Percentiles rank a stretch among this genome's conserved stretches.
Evolutionary conservation across 2,329 filamentous ascomycete species (phyloP).

Genomic region (Madurella fahalii): DNA sequence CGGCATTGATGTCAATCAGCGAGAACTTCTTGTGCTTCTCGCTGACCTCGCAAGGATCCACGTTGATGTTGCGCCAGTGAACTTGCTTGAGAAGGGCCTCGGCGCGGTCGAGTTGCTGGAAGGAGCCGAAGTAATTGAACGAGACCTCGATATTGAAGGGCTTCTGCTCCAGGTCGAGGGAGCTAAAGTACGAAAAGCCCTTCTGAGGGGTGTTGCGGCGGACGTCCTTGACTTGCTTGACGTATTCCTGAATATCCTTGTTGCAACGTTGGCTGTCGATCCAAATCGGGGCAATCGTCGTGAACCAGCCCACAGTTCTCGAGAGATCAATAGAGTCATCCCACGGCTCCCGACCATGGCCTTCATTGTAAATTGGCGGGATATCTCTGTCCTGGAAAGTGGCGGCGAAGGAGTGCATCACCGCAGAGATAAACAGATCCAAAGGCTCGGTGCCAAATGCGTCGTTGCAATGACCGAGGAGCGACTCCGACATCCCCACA

Average conservation of each 20-base stretch:
- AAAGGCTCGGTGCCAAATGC: slow-evolving; percentile 32
- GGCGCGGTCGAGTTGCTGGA: slow-evolving; percentile 39
- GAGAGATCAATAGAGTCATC: slow-evolving; percentile 32
- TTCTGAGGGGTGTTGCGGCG: slow-evolving; percentile 32
- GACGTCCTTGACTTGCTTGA: slow-evolving; percentile 30
- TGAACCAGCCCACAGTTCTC: slow-evolving; percentile 42
- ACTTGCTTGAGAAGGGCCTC: slow-evolving; percentile 28
- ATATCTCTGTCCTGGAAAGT: slow-evolving; percentile 32
- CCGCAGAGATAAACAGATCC: slow-evolving; percentile 35
- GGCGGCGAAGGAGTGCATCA: slow-evolving; percentile 32
- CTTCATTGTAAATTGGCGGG: slow-evolving; percentile 36
- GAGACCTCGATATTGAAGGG: slow-evolving; percentile 40
- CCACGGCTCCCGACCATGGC: slow-evolving; percentile 39
- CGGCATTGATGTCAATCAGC: slow-evolving; percentile 13
- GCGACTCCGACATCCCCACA: slow-evolving; percentile 30
- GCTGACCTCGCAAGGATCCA: slow-evolving; percentile 8
- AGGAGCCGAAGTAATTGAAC: slow-evolving; percentile 45
- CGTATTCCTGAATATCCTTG: slow-evolving; percentile 5
- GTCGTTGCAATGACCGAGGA: slow-evolving; percentile 28
- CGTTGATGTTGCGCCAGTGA: slow-evolving; percentile 8
- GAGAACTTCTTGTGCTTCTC: slow-evolving; percentile 10
- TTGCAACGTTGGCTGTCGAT: slow-evolving; percentile 3
- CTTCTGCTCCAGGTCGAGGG: slow-evolving; percentile 26
- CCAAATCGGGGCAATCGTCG: slow-evolving; percentile 34
- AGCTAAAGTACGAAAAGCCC: slow-evolving; percentile 36